Percentiles rank a stretch among this genome's conserved stretches.
phyloP scores from a whole-genome alignment of 1,139 yeast species.

The Pichia sp. region DNA sequence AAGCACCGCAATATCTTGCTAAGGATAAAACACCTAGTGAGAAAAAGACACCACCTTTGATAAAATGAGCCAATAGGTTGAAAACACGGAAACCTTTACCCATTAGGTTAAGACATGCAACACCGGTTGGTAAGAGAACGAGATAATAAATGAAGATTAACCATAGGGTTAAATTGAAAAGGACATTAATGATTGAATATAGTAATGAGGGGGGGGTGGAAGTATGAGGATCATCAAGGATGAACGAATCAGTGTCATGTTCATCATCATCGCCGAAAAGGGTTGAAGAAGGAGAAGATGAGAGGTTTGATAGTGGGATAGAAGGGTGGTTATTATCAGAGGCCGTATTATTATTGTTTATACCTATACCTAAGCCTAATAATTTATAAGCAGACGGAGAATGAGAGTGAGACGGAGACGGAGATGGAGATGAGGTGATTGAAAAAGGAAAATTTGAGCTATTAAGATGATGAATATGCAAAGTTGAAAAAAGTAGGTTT shows the following conservation, averaged over 20 bases:
- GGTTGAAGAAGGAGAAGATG: conserved; percentile 36
- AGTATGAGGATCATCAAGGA: conserved; percentile 12
- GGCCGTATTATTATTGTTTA: too few relatives aligned
- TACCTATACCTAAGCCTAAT: not conserved
- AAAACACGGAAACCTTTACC: conserved; percentile 66
- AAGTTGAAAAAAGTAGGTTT: conserved; percentile 51
- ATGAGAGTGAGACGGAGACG: not conserved
- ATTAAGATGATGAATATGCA: conserved; percentile 14
- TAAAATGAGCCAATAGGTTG: conserved; percentile 87
- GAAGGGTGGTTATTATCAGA: not conserved
- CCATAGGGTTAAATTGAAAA: conserved; percentile 55
- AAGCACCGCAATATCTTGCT: conserved; percentile 83
- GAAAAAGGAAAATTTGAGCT: not conserved
- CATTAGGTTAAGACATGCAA: conserved; percentile 63
- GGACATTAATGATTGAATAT: conserved; percentile 33
- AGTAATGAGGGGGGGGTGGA: conserved; percentile 23
- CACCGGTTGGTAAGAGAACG: conserved; percentile 63
- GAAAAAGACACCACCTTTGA: conserved; percentile 90
- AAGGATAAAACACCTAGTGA: conserved; percentile 67
- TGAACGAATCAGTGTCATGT: conserved; percentile 18
- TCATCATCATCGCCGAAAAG: conserved; percentile 30
- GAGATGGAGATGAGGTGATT: not conserved
- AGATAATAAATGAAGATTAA: conserved; percentile 58
- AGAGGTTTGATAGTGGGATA: not conserved
- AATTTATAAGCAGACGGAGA: not conserved